These are phyloP conservation scores for Capsella bursapastoris DNA, from an alignment of 345 rosid genomes.

Conservation along the genomic window DNA sequence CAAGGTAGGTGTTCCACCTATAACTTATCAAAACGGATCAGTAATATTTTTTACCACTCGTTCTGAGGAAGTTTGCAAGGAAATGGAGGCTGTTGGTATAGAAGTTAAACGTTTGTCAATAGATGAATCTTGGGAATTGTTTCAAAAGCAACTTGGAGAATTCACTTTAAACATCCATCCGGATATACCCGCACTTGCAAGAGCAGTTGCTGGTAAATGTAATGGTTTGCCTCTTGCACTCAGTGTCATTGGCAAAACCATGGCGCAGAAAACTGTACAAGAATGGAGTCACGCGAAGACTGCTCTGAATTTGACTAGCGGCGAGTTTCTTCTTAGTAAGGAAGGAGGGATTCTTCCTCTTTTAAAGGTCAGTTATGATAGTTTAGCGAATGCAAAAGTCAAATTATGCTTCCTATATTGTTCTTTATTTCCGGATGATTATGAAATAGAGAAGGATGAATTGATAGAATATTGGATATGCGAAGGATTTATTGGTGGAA, in stretches of 20 bases:
- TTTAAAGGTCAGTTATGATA: conserved; percentile 30
- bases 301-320: neutral
- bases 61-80: conserved; percentile 22
- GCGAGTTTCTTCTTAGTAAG: conserved; percentile 8
- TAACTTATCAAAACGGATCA: neutral
- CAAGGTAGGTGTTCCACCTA: conserved; percentile 23
- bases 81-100: neutral
- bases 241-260: conserved; percentile 4
- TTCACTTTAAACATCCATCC: neutral
- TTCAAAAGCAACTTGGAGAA: conserved; percentile 2
- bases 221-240: conserved; percentile 45
- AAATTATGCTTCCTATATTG: conserved; percentile 18
- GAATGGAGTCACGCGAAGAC: conserved; percentile 26
- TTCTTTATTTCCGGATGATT: conserved; percentile 26
- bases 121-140: conserved; percentile 6
- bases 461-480: conserved; percentile 23
- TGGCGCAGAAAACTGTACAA: conserved; percentile 3
- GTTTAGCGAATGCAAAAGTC: neutral
- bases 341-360: neutral
- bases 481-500: conserved; percentile 43
- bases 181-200: neutral
- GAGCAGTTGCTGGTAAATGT: conserved; percentile 16
- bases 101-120: conserved; percentile 19
- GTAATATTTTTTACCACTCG: conserved; percentile 28
- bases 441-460: neutral